phyloP scores from a whole-genome alignment of 2,329 filamentous ascomycete genomes.

The Arthrinium phaeospermum region DNA sequence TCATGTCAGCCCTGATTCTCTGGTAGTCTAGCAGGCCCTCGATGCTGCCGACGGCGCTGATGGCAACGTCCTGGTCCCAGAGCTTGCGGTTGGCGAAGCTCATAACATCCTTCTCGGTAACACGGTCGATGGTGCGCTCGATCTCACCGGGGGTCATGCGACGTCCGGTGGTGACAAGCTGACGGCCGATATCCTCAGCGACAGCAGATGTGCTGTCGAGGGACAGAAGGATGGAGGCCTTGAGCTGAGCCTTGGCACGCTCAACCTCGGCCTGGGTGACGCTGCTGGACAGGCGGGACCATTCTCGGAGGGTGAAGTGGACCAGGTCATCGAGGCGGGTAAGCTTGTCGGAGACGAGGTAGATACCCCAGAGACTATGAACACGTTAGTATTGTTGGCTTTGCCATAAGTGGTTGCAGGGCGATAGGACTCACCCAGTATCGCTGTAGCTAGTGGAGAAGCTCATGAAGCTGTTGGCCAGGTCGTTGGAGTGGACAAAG shows the following conservation, averaged over 20 bases:
- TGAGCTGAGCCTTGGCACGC: conserved; percentile 98
- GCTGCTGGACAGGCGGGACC: conserved; percentile 90
- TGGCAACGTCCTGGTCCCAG: conserved; percentile 96
- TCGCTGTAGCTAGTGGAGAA: conserved; percentile 99
- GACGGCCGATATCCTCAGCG: conserved; percentile 97
- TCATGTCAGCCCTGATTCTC: conserved; percentile 83
- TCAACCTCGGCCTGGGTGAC: conserved; percentile 91
- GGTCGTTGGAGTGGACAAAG: conserved; percentile 90
- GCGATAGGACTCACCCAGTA: conserved; percentile 76
- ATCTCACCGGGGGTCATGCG: conserved; percentile 92
- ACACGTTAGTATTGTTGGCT: conserved; percentile 35
- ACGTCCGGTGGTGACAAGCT: conserved; percentile 96
- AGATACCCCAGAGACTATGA: conserved; percentile 96
- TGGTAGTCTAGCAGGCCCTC: conserved; percentile 85
- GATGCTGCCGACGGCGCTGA: conserved; percentile 91
- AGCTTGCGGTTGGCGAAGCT: conserved; percentile 92
- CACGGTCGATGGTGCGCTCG: conserved; percentile 85
- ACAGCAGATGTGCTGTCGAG: conserved; percentile 97
- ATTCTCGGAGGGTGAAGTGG: conserved; percentile 98
- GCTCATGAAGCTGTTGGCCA: conserved; percentile 99
- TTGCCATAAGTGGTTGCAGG: background rate
- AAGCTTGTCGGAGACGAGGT: conserved; percentile 90
- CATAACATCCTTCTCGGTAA: conserved; percentile 97
- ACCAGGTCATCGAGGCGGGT: conserved; percentile 91
- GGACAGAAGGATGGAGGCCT: conserved; percentile 95